Conservation (phyloP, 2,329 filamentous ascomycete species). For the Cercospora sojina region DNA sequence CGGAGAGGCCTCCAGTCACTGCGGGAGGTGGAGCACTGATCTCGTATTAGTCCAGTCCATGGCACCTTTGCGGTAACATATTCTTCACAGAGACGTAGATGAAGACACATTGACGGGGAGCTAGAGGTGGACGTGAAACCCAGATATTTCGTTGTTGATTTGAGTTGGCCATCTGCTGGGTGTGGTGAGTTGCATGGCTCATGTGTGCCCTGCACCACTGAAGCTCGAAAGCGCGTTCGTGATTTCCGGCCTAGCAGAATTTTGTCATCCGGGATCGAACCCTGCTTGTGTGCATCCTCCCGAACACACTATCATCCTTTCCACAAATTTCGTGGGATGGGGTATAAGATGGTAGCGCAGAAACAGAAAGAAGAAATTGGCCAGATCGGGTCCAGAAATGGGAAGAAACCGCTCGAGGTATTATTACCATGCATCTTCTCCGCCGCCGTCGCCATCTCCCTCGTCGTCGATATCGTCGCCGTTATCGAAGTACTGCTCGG, state of each 20-base stretch:
- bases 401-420: neutral
- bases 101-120: neutral
- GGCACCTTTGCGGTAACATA: neutral
- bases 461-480: conserved; percentile 48
- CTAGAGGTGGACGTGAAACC: neutral
- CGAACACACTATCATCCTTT: neutral
- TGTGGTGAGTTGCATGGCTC: neutral
- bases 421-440: conserved; percentile 31
- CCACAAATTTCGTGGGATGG: neutral
- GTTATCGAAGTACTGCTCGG: conserved; percentile 48
- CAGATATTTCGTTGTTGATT: neutral
- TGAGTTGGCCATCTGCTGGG: neutral
- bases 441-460: conserved; percentile 25
- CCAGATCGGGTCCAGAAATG: conserved; percentile 1
- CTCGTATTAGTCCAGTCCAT: neutral
- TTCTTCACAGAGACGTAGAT: neutral
- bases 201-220: neutral
- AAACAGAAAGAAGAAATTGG: conserved; percentile 10
- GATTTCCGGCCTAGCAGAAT: neutral
- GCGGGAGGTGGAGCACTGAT: neutral
- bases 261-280: neutral
- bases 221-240: neutral
- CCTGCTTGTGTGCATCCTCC: neutral
- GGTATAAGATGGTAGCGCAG: conserved; percentile 1
- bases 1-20: neutral